Percentiles rank a stretch among this genome's conserved stretches.
phyloP scores from a whole-genome alignment of 805 yeast genomes.

The Isabelozyma pseudorhagii region DNA sequence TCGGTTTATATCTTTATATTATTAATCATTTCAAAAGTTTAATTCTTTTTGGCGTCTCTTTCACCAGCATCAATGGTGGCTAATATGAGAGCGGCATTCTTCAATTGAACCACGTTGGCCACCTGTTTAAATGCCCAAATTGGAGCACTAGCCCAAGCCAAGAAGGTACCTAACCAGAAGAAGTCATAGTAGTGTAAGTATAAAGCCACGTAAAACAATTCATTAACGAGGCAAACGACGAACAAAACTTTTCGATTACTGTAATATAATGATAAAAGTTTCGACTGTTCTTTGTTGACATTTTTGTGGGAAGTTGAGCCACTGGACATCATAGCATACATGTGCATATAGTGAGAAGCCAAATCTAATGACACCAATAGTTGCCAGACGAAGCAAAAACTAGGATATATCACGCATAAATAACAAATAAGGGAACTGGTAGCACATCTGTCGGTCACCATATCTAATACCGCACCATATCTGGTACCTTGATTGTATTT shows the following conservation, averaged over 20 bases:
- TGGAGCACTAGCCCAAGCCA: conserved; percentile 67
- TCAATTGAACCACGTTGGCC: conserved; percentile 84
- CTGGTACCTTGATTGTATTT: conserved; percentile 81
- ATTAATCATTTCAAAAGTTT: background rate
- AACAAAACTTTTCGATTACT: conserved; percentile 81
- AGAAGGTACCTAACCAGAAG: conserved; percentile 57
- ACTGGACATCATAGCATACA: conserved; percentile 85
- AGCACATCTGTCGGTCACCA: conserved; percentile 98
- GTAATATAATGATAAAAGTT: conserved; percentile 80
- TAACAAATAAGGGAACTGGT: conserved; percentile 91
- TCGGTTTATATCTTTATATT: background rate
- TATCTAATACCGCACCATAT: conserved; percentile 95
- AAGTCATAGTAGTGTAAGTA: conserved; percentile 70
- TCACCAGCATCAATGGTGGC: conserved; percentile 74
- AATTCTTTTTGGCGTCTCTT: conserved; percentile 14
- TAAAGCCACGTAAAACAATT: conserved; percentile 84
- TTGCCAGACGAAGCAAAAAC: conserved; percentile 71
- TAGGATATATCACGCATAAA: conserved; percentile 76
- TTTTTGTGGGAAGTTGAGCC: conserved; percentile 85
- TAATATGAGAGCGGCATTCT: conserved; percentile 76
- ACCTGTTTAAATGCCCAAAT: conserved; percentile 88
- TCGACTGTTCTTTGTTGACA: conserved; percentile 66
- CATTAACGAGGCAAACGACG: conserved; percentile 89
- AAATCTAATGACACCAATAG: conserved; percentile 77
- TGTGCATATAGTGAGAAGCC: conserved; percentile 96